Percentiles rank a stretch among this genome's conserved stretches.
Conservation (phyloP, 805 yeast species). For the Dipodascus geniculatus region DNA sequence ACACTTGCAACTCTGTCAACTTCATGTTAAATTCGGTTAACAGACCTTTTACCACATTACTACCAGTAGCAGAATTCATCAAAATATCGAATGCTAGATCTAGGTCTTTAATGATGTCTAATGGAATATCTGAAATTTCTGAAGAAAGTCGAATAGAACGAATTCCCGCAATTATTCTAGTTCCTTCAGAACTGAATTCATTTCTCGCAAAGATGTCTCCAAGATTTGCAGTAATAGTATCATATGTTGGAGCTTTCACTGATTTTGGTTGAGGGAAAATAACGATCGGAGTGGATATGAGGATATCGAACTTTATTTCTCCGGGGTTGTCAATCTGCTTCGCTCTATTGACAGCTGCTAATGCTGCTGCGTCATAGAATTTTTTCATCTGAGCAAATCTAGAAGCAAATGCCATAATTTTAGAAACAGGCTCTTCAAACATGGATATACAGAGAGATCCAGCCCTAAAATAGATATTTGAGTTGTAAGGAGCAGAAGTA, state of each 20-base stretch:
- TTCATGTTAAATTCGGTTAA: constrained; percentile 52
- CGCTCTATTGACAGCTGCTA: constrained; percentile 78
- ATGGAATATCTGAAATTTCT: constrained; percentile 33
- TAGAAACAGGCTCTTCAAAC: constrained; percentile 67
- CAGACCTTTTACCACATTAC: constrained; percentile 34
- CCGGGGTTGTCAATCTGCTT: constrained; percentile 45
- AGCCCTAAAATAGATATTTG: constrained; percentile 50
- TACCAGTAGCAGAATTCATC: constrained; percentile 19
- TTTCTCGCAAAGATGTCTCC: constrained; percentile 76
- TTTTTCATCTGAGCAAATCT: constrained; percentile 78
- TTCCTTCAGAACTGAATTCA: constrained; percentile 37
- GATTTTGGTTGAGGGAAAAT: constrained; percentile 46
- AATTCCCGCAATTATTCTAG: constrained; percentile 55
- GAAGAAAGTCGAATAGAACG: constrained; percentile 63
- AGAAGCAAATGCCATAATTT: constrained; percentile 52
- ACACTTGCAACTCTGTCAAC: constrained; percentile 63
- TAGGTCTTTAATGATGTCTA: constrained; percentile 55
- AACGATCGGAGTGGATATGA: constrained; percentile 70
- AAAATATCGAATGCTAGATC: constrained; percentile 49
- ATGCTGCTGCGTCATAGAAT: constrained; percentile 81
- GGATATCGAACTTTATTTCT: constrained; percentile 57
- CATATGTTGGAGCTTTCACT: constrained; percentile 33
- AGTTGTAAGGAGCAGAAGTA: constrained; percentile 33
- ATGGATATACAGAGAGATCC: constrained; percentile 70
- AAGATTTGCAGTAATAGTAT: constrained; percentile 55